phyloP scores from a whole-genome alignment of 164 flowering plant genomes.

The Piper betle region DNA sequence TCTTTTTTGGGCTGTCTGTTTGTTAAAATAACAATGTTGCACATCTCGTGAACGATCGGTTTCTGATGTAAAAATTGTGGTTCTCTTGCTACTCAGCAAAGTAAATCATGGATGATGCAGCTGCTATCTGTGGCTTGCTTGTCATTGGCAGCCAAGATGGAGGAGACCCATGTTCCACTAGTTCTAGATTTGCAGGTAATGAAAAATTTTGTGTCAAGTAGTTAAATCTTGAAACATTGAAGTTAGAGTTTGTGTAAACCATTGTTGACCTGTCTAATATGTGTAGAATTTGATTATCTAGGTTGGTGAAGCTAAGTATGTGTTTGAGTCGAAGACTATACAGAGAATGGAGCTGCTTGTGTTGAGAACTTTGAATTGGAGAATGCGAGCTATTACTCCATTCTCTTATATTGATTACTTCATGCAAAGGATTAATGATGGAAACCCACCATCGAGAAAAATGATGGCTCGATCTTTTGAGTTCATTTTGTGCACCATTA shows the following conservation, averaged over 20 bases:
- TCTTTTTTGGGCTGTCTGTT: neutral
- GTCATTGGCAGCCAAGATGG: conserved; percentile 85
- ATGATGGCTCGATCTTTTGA: conserved; percentile 26
- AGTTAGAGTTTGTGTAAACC: no score
- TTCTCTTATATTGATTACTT: conserved; percentile 62
- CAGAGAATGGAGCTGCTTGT: conserved; percentile 90
- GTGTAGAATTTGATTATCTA: conserved; percentile 6
- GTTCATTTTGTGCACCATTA: conserved; percentile 28
- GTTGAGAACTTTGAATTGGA: conserved; percentile 65
- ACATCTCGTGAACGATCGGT: no score
- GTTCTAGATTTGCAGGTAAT: conserved; percentile 69
- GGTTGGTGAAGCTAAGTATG: conserved; percentile 52
- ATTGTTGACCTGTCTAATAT: no score
- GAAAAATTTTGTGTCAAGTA: neutral
- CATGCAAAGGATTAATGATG: conserved; percentile 33
- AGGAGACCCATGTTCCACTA: conserved; percentile 63
- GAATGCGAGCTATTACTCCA: conserved; percentile 69
- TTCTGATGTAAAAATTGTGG: neutral
- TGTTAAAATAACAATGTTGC: conserved; percentile 1
- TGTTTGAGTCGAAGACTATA: conserved; percentile 68
- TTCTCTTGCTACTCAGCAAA: conserved; percentile 26
- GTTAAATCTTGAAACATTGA: no score
- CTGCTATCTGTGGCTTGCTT: conserved; percentile 67
- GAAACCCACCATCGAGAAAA: conserved; percentile 14
- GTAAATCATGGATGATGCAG: conserved; percentile 70